A percentile compares a stretch with the other conserved stretches of the same genome.
phyloP scores from a whole-genome alignment of 352 stramenopile genomes.

The Bremia lactucae region DNA sequence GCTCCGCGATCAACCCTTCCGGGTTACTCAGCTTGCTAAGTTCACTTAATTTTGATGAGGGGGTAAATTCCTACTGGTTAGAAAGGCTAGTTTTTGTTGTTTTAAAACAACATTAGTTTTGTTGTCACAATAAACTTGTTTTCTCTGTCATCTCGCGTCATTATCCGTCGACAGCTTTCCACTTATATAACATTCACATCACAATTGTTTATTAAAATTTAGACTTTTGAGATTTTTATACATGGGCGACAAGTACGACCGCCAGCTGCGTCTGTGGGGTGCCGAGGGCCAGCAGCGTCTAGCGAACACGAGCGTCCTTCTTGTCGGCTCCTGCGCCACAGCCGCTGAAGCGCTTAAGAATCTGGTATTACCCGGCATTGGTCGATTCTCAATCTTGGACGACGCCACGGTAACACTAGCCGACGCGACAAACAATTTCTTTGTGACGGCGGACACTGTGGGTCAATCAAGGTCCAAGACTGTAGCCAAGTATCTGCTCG shows the following conservation, averaged over 20 bases:
- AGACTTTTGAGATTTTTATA: too few species aligned
- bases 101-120: too few species aligned
- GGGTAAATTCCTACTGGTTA: too few species aligned
- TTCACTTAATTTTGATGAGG: too few species aligned
- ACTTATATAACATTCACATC: too few species aligned
- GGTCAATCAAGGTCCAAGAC: conserved; percentile 70
- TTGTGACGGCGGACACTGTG: conserved; percentile 53
- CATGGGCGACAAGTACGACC: conserved; percentile 94
- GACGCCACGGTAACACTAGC: conserved; percentile 55
- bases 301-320: conserved; percentile 80
- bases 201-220: too few species aligned
- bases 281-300: conserved; percentile 88
- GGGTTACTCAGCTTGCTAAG: conserved; percentile 53
- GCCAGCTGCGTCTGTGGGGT: conserved; percentile 97
- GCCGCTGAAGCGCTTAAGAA: conserved; percentile 98
- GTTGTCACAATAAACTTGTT: too few species aligned
- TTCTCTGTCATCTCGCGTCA: too few species aligned
- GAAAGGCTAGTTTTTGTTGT: too few species aligned
- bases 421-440: conserved; percentile 91
- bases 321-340: conserved; percentile 86
- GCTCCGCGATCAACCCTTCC: conserved; percentile 49
- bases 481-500: conserved; percentile 75
- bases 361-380: conserved; percentile 86
- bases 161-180: too few species aligned
- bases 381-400: conserved; percentile 92